Evolutionary conservation across 371 early-diverging fungal genomes (phyloP), one percentile per base, ranked within the genome.

Genomic region (Mortierella sp.): DNA sequence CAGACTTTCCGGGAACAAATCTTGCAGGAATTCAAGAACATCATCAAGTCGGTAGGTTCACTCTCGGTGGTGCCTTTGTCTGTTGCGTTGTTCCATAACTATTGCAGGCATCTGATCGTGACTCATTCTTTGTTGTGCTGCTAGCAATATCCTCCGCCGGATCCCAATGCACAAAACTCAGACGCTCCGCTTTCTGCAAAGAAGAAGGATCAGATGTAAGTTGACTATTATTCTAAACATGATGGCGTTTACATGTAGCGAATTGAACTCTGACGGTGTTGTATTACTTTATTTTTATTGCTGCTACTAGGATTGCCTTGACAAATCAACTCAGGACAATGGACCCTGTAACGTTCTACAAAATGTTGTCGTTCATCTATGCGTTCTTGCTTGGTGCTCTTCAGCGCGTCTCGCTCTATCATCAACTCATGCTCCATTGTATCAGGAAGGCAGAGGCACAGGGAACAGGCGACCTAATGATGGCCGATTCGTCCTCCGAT

Each of bases 291-390:
- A 9, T 28, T 28, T 26, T 61, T 48, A 37, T 71, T 54, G 9
- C 44, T 8, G 53, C 40, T 37, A 46, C 31, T 79, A 88, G 89
- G 76, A 82, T 82, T 21, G 80, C 75, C 2, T 50, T 91, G 16
- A 82, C 91, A 14, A 91, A 89, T 53, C 90, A 90, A 69, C 76
- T 94, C 11, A 90, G 91, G 74, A 82, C 90, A 14, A 93, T 98
- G 96, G 93, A 95, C 5, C 94, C 98, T 79, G 94, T 96, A 61
- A 88, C 94, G 5, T 98, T 96, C 83, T 93, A 94, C 77, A 90
- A 93, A 44, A 89, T 96, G 89, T 86, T 97, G 1, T 79, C 94
- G 6, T 89, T 90, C 57, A 92, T 96, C 37, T 96, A 94, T 76
- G 90, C 92, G 13, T 89, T 93, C 8, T 81, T 97, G 43, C 87